Conservation (phyloP, 1,284 basidiomycete genomes). For the Ustanciosporium gigantosporum region DNA sequence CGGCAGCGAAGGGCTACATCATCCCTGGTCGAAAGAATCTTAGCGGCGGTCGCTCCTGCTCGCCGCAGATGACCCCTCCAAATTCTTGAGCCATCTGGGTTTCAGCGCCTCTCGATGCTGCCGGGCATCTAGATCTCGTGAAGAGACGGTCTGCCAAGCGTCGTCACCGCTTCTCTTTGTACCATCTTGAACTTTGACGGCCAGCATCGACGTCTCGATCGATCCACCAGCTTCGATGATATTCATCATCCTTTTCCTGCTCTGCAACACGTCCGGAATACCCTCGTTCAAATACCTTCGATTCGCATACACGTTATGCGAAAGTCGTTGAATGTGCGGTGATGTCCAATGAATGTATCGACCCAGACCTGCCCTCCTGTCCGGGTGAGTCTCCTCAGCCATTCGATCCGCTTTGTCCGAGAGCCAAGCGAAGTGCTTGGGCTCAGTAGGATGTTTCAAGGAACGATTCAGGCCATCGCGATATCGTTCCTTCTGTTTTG, state of each 20-base stretch:
- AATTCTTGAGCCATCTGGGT: constrained; percentile 29
- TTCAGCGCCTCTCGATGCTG: constrained; percentile 22
- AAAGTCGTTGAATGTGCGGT: constrained; percentile 26
- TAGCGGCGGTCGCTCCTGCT: no score
- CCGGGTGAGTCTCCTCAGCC: constrained; percentile 22
- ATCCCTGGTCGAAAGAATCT: no score
- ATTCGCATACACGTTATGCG: constrained; percentile 26
- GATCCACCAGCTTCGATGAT: constrained; percentile 11
- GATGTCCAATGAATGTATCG: constrained; percentile 29
- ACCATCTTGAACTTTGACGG: constrained; percentile 5
- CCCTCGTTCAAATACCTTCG: constrained; percentile 21
- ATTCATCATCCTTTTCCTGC: constrained; percentile 18
- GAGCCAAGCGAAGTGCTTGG: constrained; percentile 16
- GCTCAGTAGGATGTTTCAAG: constrained; percentile 10
- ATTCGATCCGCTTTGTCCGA: neutral
- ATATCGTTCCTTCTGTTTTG: constrained; percentile 6
- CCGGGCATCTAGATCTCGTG: constrained; percentile 8
- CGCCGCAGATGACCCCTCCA: constrained; percentile 5
- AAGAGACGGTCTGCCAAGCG: constrained; percentile 13
- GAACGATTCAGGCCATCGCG: neutral
- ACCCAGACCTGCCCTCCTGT: constrained; percentile 21
- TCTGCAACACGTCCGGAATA: constrained; percentile 16
- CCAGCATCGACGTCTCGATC: constrained; percentile 9
- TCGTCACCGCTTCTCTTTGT: constrained; percentile 8
- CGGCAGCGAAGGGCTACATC: no score